A percentile compares a stretch with the other conserved stretches of the same genome.
Evolutionary conservation across 495 filamentous ascomycete species (phyloP).

Genomic region (Penicillium argentinense): DNA sequence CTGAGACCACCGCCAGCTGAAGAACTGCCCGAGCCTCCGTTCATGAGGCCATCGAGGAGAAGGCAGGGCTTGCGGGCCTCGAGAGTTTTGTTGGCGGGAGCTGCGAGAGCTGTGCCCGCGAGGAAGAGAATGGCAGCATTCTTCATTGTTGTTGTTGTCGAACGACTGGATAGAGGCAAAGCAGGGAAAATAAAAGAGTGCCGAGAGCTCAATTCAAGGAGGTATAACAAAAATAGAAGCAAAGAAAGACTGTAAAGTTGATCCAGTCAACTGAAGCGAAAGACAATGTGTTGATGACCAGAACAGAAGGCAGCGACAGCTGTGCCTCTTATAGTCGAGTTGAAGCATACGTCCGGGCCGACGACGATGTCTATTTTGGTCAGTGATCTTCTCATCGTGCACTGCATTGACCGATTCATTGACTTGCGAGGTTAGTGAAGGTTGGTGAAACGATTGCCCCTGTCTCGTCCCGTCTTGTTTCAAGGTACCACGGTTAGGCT

Average conservation of each 20-base stretch:
- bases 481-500: background rate
- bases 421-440: background rate
- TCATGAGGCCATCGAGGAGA: slow-evolving; percentile 1
- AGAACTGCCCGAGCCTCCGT: background rate
- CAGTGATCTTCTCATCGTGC: background rate
- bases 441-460: slow-evolving; percentile 14
- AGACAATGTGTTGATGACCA: slow-evolving; percentile 7
- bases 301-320: slow-evolving; percentile 1
- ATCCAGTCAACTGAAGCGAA: slow-evolving; percentile 18
- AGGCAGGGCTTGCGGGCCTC: slow-evolving; percentile 17
- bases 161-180: slow-evolving; percentile 4
- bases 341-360: background rate
- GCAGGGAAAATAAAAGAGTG: background rate
- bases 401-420: background rate
- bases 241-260: slow-evolving; percentile 12
- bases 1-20: slow-evolving; percentile 3
- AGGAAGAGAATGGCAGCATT: slow-evolving; percentile 16
- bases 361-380: slow-evolving; percentile 1
- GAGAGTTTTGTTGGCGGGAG: slow-evolving; percentile 13
- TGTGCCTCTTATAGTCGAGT: slow-evolving; percentile 11
- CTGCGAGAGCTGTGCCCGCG: slow-evolving; percentile 14
- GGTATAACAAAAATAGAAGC: background rate
- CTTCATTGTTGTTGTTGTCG: slow-evolving; percentile 13
- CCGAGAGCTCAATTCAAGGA: slow-evolving; percentile 1
- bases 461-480: slow-evolving; percentile 14